phyloP scores from a whole-genome alignment of 73 alveolate species.

The Paramecium biaurelia region DNA sequence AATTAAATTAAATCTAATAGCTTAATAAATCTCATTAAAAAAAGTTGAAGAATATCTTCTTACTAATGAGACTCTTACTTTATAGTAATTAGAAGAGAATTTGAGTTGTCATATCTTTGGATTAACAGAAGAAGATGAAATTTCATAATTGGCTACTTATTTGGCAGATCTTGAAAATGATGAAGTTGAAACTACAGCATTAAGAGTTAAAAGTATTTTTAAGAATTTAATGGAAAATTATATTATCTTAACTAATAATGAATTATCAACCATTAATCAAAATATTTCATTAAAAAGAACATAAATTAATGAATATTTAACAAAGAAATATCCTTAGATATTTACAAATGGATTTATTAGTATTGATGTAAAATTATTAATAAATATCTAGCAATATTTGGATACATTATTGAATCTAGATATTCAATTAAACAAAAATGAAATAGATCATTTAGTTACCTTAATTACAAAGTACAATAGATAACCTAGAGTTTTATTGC shows the following conservation, averaged over 20 bases:
- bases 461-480: not conserved
- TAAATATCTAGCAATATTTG: not conserved
- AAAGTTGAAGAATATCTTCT: not conserved
- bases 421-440: not conserved
- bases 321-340: not conserved
- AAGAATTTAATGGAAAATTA: slow-evolving; percentile 35
- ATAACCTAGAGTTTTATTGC: not conserved
- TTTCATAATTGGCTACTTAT: not conserved
- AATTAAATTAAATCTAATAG: not conserved
- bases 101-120: not conserved
- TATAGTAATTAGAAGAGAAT: not conserved
- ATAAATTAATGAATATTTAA: not conserved
- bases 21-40: not conserved
- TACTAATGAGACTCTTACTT: not conserved
- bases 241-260: not conserved
- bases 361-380: not conserved
- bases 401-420: not conserved
- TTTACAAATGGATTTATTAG: not conserved
- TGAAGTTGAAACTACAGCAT: not conserved
- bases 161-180: slow-evolving; percentile 3
- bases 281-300: not conserved
- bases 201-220: slow-evolving; percentile 25
- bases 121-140: not conserved
- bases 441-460: not conserved
- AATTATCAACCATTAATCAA: not conserved